Evolutionary conservation across 2,329 filamentous ascomycete species (phyloP), one percentile per base, ranked within the genome.

Genomic region (Pseudogymnoascus sp.): DNA sequence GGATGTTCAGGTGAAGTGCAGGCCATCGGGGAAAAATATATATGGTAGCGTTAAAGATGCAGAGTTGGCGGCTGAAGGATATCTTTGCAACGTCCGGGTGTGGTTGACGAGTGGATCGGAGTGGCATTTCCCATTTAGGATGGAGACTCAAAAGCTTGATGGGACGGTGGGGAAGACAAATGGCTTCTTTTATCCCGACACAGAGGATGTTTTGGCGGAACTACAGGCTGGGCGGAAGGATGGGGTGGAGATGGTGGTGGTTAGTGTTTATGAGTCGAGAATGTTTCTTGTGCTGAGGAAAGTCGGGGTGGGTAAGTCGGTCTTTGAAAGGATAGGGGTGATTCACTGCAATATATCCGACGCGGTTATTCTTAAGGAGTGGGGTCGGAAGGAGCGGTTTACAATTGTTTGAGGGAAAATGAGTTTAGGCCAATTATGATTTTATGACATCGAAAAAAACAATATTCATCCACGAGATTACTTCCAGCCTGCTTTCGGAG

Each of bases 151-250:
- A 14, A 53, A 53, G 6, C n/a, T 2, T 12, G 47, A 53, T 53
- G 47, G 47, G n/a, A 53, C 28, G 2, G 47, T 33, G 15, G 47
- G 28, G 5, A 53, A 53, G 28, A 53, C 47, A 2, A 11, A 33
- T 33, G 47, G 47, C 1, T 53, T 53, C 2, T 18, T 53, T 18
- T 53, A 53, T 53, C 28, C 47, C 2, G 47, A 53, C 7, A 53
- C 47, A 4, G 28, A 53, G n/a, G 47, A 53, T 6, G 9, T 33
- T 33, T 53, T 53, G 6, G 47, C 8, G 47, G 35, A n/a, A 5
- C 18, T 43, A n/a, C 22, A 37, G 50, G 60, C 30, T 39, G 37
- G 18, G 62, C 18, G 35, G 28, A 43, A 57, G n/a, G 59, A 41
- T 47, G 28, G 47, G 8, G 38, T 62, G 14, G 37, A 59, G 22